Evolutionary conservation across 2,329 filamentous ascomycete genomes (phyloP).

Genomic region (Cladophialophora carrionii): DNA sequence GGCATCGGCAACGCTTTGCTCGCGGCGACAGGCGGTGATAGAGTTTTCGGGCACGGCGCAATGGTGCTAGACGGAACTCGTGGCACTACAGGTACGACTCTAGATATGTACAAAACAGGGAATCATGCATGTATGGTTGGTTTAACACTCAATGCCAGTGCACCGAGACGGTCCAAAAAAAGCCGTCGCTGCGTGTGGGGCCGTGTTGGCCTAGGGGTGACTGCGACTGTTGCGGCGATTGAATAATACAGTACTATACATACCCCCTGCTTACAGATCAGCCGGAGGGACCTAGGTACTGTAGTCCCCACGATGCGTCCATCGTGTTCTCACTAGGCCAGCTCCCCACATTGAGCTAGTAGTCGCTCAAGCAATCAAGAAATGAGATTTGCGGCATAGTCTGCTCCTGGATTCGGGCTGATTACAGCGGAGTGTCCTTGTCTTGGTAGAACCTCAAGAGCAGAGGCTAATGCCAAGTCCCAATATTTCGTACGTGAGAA

Average conservation of each 20-base stretch:
- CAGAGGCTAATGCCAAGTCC: no score
- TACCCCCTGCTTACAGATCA: not conserved
- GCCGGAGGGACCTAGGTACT: not conserved
- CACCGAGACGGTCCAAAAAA: no score
- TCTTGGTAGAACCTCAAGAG: not conserved
- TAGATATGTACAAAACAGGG: not conserved
- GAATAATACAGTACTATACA: no score
- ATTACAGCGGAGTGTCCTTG: no score
- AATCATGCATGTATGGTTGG: not conserved
- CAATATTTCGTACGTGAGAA: not conserved
- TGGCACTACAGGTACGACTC: not conserved
- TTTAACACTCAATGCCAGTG: not conserved
- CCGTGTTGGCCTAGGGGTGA: no score
- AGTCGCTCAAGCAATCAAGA: not conserved
- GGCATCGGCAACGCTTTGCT: not conserved
- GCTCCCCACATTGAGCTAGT: not conserved
- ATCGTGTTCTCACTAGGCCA: not conserved
- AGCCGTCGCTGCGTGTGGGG: not conserved
- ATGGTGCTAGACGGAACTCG: not conserved
- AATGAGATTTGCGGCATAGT: no score
- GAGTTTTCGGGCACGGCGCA: not conserved
- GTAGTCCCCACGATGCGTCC: no score
- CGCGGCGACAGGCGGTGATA: not conserved
- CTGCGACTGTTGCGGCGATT: no score
- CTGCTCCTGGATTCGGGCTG: no score